Conservation (phyloP, 371 early-diverging fungal species). For the Mucor velutinosus region DNA sequence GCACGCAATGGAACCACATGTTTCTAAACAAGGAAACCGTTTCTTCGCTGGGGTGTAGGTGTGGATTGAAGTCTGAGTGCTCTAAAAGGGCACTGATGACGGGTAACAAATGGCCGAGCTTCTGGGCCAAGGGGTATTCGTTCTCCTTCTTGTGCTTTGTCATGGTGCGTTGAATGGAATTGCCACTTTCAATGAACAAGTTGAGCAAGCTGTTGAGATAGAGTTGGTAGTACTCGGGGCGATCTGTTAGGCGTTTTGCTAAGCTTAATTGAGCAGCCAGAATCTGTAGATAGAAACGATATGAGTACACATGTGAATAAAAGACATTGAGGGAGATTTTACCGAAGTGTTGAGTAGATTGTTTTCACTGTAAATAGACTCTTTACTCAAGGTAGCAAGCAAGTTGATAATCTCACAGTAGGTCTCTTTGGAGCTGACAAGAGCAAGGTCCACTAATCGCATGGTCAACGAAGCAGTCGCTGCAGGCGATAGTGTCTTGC, state of each 20-base stretch:
- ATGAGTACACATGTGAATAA: neutral
- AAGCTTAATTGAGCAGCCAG: conserved; percentile 41
- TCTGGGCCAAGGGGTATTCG: conserved; percentile 56
- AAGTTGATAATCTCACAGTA: conserved; percentile 52
- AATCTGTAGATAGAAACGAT: neutral
- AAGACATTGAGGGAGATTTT: neutral
- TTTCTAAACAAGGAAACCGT: conserved; percentile 77
- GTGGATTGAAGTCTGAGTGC: conserved; percentile 64
- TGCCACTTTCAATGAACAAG: conserved; percentile 75
- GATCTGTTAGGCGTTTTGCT: conserved; percentile 51
- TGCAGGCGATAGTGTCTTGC: conserved; percentile 46
- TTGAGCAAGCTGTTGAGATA: conserved; percentile 61
- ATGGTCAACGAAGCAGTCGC: conserved; percentile 48
- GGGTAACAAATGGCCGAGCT: conserved; percentile 69
- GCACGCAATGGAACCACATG: conserved; percentile 87
- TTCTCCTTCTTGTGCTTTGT: conserved; percentile 54
- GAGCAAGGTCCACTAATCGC: conserved; percentile 52
- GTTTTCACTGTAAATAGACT: conserved; percentile 52
- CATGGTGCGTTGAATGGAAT: conserved; percentile 58
- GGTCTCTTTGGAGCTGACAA: conserved; percentile 38
- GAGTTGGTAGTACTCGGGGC: conserved; percentile 59
- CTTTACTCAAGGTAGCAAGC: conserved; percentile 53
- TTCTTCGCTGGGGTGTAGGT: conserved; percentile 65
- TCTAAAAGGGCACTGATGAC: conserved; percentile 64
- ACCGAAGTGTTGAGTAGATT: conserved; percentile 47